Conservation (phyloP, 768 basidiomycete species). For the Kwoniella pini region DNA sequence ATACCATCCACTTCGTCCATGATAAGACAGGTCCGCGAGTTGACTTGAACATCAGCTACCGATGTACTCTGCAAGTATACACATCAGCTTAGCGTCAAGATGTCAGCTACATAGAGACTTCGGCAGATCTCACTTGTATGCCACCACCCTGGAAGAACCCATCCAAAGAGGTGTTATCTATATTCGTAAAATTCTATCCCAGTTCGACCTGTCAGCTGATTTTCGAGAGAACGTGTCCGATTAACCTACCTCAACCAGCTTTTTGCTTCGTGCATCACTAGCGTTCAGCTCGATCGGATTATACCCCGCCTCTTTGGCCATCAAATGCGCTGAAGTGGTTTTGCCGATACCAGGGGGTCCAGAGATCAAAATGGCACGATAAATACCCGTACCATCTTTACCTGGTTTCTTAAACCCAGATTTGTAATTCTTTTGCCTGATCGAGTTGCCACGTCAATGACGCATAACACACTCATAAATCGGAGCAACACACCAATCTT, state of each 20-base stretch:
- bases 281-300: constrained; percentile 95
- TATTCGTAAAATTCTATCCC: constrained; percentile 77
- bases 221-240: too few relatives aligned
- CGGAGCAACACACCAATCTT: constrained; percentile 68
- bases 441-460: not conserved
- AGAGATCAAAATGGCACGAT: constrained; percentile 82
- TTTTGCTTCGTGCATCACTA: constrained; percentile 92
- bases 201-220: constrained; percentile 1
- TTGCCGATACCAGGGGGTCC: constrained; percentile 97
- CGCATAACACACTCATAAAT: not conserved
- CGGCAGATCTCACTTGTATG: constrained; percentile 29
- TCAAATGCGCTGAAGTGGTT: constrained; percentile 91
- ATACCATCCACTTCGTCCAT: constrained; percentile 99
- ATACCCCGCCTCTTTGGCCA: constrained; percentile 85
- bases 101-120: constrained; percentile 2
- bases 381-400: constrained; percentile 81
- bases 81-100: too few relatives aligned
- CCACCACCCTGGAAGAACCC: constrained; percentile 61
- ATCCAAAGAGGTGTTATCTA: constrained; percentile 84
- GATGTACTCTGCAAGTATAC: constrained; percentile 67
- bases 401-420: constrained; percentile 90
- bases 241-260: constrained; percentile 78
- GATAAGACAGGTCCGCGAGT: constrained; percentile 80
- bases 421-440: constrained; percentile 73
- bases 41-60: constrained; percentile 70